These are phyloP conservation scores for Calonectria montana DNA, from an alignment of 2,329 filamentous ascomycete species.

Conservation along the genomic window DNA sequence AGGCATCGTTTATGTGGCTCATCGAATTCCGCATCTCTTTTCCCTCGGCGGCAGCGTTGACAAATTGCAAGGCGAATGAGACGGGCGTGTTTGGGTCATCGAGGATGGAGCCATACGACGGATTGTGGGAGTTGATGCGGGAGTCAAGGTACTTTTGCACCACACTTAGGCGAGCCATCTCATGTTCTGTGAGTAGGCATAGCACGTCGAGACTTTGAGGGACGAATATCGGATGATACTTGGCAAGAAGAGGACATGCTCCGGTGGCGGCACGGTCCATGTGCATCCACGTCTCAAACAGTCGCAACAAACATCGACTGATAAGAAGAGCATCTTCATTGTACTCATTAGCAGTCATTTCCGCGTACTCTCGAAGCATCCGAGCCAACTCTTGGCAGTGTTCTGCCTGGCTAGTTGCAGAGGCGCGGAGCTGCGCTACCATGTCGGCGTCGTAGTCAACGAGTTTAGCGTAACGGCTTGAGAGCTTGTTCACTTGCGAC, in stretches of 20 bases:
- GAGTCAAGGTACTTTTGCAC: conserved; percentile 33
- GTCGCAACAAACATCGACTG: conserved; percentile 55
- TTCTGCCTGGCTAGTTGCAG: neutral
- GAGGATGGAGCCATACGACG: conserved; percentile 58
- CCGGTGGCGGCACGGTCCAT: conserved; percentile 62
- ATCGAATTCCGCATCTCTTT: neutral
- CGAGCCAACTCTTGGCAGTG: neutral
- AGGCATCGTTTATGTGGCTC: conserved; percentile 5
- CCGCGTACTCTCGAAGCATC: neutral
- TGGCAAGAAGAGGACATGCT: conserved; percentile 58
- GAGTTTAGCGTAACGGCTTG: conserved; percentile 4
- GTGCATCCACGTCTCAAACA: conserved; percentile 68
- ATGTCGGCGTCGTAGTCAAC: conserved; percentile 8
- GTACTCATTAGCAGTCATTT: conserved; percentile 40
- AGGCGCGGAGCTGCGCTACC: neutral
- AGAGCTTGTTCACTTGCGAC: conserved; percentile 23
- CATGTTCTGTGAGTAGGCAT: conserved; percentile 56
- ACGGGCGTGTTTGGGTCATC: conserved; percentile 42
- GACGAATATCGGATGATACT: conserved; percentile 64
- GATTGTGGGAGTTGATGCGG: conserved; percentile 27
- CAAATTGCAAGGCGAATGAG: conserved; percentile 12
- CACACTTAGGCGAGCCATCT: conserved; percentile 62
- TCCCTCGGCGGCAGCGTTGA: conserved; percentile 4
- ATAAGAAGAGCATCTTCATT: conserved; percentile 44
- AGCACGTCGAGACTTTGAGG: conserved; percentile 65